These are phyloP conservation scores for Hammondia hammondi DNA, from an alignment of 169 alveolate genomes.

Conservation along the genomic window DNA sequence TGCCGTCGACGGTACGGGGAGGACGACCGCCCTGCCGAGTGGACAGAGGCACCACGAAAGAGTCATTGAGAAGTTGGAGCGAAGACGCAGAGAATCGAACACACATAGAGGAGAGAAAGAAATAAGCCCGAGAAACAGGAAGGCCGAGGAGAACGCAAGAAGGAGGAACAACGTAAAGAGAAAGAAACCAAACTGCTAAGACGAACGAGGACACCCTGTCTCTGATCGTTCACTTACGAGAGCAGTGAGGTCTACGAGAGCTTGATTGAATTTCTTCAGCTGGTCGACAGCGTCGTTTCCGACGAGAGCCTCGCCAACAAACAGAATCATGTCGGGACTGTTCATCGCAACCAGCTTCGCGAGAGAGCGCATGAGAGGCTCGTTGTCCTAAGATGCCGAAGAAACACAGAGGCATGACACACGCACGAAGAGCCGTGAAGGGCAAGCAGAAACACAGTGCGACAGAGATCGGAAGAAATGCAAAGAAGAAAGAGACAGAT, in stretches of 20 bases:
- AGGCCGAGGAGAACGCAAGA: neutral
- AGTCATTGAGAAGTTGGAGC: neutral
- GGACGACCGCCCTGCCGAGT: constrained; percentile 66
- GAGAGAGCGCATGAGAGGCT: constrained; percentile 97
- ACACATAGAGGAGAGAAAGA: neutral
- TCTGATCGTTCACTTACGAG: neutral
- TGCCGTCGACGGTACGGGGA: constrained; percentile 98
- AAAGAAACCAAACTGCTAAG: neutral
- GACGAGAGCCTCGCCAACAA: constrained; percentile 99
- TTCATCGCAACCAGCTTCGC: constrained; percentile 95
- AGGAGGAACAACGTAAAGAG: neutral
- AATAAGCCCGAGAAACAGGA: constrained; percentile 33
- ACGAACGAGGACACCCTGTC: neutral
- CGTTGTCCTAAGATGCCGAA: constrained; percentile 88
- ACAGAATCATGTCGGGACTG: constrained; percentile 96
- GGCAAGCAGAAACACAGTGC: too few species aligned
- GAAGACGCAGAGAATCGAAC: constrained; percentile 24
- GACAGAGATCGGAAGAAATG: too few species aligned
- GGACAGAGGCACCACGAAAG: neutral
- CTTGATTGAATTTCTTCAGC: constrained; percentile 94
- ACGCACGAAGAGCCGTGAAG: too few species aligned
- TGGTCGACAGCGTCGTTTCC: constrained; percentile 99
- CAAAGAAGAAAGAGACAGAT: too few species aligned
- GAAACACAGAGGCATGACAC: neutral
- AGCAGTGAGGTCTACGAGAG: constrained; percentile 82